These are phyloP conservation scores for Suillus decipiens DNA, from an alignment of 768 basidiomycete genomes.

Conservation along the genomic window DNA sequence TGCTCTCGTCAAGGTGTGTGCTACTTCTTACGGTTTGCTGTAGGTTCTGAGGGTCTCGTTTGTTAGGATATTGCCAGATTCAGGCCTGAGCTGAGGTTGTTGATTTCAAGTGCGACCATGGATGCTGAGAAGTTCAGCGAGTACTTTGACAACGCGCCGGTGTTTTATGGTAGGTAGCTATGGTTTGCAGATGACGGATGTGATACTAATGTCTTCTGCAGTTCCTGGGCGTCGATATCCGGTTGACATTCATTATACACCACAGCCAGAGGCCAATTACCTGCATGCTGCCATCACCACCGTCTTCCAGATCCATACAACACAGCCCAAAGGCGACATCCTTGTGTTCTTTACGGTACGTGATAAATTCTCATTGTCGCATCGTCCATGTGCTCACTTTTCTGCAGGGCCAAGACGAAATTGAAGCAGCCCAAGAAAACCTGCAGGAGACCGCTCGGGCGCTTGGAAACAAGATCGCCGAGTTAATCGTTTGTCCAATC, in stretches of 20 bases:
- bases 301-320: constrained; percentile 98
- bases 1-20: constrained; percentile 94
- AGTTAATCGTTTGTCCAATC: constrained; percentile 95
- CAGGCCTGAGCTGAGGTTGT: constrained; percentile 86
- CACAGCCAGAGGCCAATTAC: constrained; percentile 99
- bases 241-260: constrained; percentile 98
- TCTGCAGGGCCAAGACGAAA: constrained; percentile 91
- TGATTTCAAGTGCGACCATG: constrained; percentile 97
- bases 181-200: background rate
- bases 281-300: constrained; percentile 98
- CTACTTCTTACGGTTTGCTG: constrained; percentile 13
- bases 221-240: constrained; percentile 97
- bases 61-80: constrained; percentile 92
- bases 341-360: constrained; percentile 93
- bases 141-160: constrained; percentile 95
- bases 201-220: constrained; percentile 32
- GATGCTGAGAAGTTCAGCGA: constrained; percentile 98
- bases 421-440: constrained; percentile 96
- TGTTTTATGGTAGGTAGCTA: constrained; percentile 76
- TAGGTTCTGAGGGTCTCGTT: constrained; percentile 27
- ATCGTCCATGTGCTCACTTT: constrained; percentile 4
- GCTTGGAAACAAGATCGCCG: constrained; percentile 92
- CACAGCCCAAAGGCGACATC: constrained; percentile 96
- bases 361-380: constrained; percentile 11
- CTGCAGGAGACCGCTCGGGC: constrained; percentile 93